phyloP scores from a whole-genome alignment of 306 rosid species.

The Canavalia gladiata region DNA sequence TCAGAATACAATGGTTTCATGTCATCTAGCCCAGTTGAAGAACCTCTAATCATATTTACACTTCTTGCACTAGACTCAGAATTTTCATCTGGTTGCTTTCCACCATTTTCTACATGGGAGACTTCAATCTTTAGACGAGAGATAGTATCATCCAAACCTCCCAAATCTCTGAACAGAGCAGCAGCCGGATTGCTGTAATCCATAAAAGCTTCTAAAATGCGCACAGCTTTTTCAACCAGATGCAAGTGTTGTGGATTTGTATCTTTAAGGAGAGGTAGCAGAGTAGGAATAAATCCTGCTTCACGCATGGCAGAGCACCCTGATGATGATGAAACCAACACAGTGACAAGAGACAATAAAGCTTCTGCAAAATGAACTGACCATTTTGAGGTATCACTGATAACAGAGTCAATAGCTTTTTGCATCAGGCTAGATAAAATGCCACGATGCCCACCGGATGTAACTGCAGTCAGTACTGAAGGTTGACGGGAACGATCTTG shows the following conservation, averaged over 20 bases:
- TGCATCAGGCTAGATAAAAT: constrained; percentile 96
- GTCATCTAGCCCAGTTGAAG: constrained; percentile 73
- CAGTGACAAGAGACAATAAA: constrained; percentile 85
- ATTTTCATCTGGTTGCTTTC: constrained; percentile 73
- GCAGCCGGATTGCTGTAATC: constrained; percentile 98
- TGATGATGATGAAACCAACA: constrained; percentile 93
- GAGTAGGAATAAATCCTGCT: constrained; percentile 96
- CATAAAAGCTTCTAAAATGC: constrained; percentile 96
- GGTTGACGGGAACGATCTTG: constrained; percentile 94
- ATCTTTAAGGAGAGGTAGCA: constrained; percentile 94
- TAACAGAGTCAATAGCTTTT: constrained; percentile 85
- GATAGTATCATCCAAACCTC: constrained; percentile 95
- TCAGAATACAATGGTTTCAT: constrained; percentile 84
- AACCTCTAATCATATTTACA: constrained; percentile 55
- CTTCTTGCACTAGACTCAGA: constrained; percentile 61
- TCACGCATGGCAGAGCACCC: constrained; percentile 97
- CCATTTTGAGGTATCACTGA: constrained; percentile 75
- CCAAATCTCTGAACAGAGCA: constrained; percentile 95
- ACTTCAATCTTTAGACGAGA: constrained; percentile 91
- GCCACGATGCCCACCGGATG: constrained; percentile 99
- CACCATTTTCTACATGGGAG: constrained; percentile 77
- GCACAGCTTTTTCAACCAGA: constrained; percentile 93
- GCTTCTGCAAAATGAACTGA: constrained; percentile 92
- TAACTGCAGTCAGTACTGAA: constrained; percentile 82
- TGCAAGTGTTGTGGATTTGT: constrained; percentile 89